Base-by-base conservation (phyloP, 108 stramenopile species). In the Nitzschia inconspicua region DNA sequence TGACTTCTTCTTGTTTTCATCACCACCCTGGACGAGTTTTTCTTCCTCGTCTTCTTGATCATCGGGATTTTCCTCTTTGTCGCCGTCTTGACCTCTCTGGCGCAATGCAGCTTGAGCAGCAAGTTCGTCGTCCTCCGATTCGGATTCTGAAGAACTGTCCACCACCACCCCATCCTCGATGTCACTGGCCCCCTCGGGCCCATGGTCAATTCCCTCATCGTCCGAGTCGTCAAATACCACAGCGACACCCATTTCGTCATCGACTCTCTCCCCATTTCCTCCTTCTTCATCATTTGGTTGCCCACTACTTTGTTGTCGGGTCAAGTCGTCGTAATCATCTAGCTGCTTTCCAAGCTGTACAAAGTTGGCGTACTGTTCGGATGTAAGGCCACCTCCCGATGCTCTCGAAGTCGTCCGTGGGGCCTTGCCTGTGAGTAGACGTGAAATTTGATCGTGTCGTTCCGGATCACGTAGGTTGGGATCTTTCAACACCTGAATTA, bases 181-280 rank as follows among this genome's bases (percentile, higher is more conserved):
- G 44, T 94, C 87, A 48, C 85, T 80, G 9, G 79, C 80, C 27
- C 73, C 87, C 50, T 77, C 76, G 5, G 71, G 85, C 44, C 86
- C 78, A 31, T 93, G 82, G 9, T 71, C 63, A 14, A 88, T 84
- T 11, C 81, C 72, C 52, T 89, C 92, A 28, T 91, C 92, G n/a
- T 89, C 93, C 37, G 95, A 95, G 20, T 86, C 88, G 61, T 95
- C 94, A 65, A 99, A 98, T 0, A 97, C 95, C 6, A 98, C 98
- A 1, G 96, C 95, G 37, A 97, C 98, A 36, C 96, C 97, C 85
- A 97, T 97, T 55, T 98, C 95, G 47, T 94, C 94, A 57, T 97
- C 95, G 39, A 94, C 61, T 22, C 74, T 64, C 22, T 76, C 71
- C 28, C 61, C 73, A 9, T 79, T 65, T 30, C 67, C 76, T 8